A percentile compares a stretch with the other conserved stretches of the same genome.
Evolutionary conservation across 148 eudicot species (phyloP).

Genomic region (Vaccinium vitisidaea): DNA sequence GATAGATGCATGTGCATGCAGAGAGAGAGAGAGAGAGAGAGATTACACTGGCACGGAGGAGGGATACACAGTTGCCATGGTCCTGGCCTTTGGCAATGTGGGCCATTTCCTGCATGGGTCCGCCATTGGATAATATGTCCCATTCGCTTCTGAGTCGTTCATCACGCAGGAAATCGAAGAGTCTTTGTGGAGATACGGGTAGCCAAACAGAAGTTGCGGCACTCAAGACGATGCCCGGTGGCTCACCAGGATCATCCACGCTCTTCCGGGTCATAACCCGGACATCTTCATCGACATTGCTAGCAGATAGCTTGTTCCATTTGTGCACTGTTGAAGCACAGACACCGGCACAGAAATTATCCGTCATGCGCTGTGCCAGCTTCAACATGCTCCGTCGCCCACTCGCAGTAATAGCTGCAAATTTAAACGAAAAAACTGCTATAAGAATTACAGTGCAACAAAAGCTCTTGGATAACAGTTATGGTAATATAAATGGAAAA

Average conservation of each 20-base stretch:
- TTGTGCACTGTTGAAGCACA: conserved; percentile 82
- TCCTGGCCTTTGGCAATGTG: conserved; percentile 94
- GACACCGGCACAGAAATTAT: conserved; percentile 86
- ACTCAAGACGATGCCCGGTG: conserved; percentile 78
- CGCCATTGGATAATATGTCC: conserved; percentile 93
- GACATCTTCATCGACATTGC: conserved; percentile 70
- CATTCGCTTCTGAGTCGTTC: conserved; percentile 82
- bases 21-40: conserved; percentile 5
- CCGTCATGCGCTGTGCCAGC: conserved; percentile 85
- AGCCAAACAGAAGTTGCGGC: conserved; percentile 96
- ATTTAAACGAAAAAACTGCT: neutral
- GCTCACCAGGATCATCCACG: conserved; percentile 91
- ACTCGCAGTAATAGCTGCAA: conserved; percentile 61
- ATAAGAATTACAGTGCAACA: neutral
- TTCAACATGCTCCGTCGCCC: conserved; percentile 88
- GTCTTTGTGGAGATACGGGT: conserved; percentile 75
- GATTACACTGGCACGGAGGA: conserved; percentile 83
- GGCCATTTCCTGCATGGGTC: conserved; percentile 98
- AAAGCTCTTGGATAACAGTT: neutral
- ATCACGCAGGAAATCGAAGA: conserved; percentile 83
- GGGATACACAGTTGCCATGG: conserved; percentile 91
- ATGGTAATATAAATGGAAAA: no score
- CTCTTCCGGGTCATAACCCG: conserved; percentile 93
- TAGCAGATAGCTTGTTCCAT: conserved; percentile 86
- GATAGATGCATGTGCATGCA: neutral